Evolutionary conservation across 2,329 filamentous ascomycete species (phyloP).

Genomic region (Trichoderma guizhouense): DNA sequence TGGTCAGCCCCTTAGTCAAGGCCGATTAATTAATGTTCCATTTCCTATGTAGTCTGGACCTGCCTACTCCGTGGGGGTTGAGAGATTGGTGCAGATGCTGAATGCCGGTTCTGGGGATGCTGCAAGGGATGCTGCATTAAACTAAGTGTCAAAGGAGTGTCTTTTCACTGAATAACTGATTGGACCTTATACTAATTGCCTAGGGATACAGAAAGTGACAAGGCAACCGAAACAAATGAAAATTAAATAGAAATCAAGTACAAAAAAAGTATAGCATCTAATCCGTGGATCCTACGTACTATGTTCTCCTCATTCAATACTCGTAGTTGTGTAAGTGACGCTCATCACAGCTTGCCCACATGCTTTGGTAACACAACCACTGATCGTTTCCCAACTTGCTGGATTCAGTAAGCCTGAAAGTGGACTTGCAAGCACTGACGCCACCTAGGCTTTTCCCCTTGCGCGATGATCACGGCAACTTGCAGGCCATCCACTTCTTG

Average conservation of each 20-base stretch:
- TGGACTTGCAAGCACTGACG: slow-evolving; percentile 2
- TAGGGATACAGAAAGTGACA: not conserved
- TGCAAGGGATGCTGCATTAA: not conserved
- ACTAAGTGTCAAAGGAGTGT: not conserved
- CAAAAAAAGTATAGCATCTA: not conserved
- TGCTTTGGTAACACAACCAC: not conserved
- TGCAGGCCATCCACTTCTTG: slow-evolving; percentile 13
- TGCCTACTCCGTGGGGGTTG: not conserved
- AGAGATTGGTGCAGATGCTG: not conserved
- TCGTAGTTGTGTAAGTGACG: not conserved
- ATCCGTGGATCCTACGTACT: not conserved
- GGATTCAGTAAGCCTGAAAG: not conserved
- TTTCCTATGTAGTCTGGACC: not conserved
- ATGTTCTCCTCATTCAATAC: not conserved
- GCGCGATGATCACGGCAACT: slow-evolving; percentile 8
- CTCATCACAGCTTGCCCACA: no score
- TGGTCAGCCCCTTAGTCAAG: not conserved
- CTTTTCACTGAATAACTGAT: not conserved
- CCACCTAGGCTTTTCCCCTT: not conserved
- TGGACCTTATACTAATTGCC: not conserved
- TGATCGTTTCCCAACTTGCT: not conserved
- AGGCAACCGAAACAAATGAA: not conserved
- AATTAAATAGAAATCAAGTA: not conserved
- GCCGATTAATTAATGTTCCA: not conserved
- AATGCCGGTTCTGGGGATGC: not conserved